phyloP scores from a whole-genome alignment of 352 stramenopile species.

The Pythium dissotocum region DNA sequence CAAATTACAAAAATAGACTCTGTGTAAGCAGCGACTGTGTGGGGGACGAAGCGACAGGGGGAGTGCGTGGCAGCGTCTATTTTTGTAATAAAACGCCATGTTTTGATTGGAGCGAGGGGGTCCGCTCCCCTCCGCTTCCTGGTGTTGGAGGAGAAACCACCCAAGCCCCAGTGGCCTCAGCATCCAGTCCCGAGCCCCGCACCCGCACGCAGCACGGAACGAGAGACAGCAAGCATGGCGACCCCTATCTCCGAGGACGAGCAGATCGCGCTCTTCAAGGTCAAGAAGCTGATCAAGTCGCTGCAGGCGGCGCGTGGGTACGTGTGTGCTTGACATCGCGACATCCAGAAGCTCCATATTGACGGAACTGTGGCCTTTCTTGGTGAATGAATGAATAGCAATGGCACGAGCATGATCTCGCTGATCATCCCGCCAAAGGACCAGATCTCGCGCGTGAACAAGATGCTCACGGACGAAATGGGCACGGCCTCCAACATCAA shows the following conservation, averaged over 20 bases:
- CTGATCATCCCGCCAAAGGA: constrained; percentile 99
- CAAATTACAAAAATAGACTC: constrained; percentile 12
- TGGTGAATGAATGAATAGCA: constrained; percentile 49
- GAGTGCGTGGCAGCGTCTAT: constrained; percentile 27
- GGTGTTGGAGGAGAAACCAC: constrained; percentile 21
- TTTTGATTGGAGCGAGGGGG: constrained; percentile 31
- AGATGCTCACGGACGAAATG: constrained; percentile 99
- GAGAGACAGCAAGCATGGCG: constrained; percentile 20
- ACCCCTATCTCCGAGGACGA: constrained; percentile 60
- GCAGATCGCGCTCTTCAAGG: constrained; percentile 99
- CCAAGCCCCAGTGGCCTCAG: background rate
- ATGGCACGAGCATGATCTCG: constrained; percentile 99
- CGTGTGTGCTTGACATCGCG: constrained; percentile 5
- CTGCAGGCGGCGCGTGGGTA: constrained; percentile 86
- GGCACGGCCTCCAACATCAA: constrained; percentile 99
- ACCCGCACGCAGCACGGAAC: background rate
- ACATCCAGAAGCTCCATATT: background rate
- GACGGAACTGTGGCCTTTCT: constrained; percentile 5
- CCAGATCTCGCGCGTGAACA: constrained; percentile 97
- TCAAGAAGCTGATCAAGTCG: constrained; percentile 99
- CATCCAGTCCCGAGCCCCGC: background rate
- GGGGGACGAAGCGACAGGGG: background rate
- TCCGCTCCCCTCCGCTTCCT: constrained; percentile 10
- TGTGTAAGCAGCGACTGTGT: background rate
- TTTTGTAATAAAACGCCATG: constrained; percentile 17